Conservation (phyloP, 805 yeast species). For the Spathaspora arborariae region DNA sequence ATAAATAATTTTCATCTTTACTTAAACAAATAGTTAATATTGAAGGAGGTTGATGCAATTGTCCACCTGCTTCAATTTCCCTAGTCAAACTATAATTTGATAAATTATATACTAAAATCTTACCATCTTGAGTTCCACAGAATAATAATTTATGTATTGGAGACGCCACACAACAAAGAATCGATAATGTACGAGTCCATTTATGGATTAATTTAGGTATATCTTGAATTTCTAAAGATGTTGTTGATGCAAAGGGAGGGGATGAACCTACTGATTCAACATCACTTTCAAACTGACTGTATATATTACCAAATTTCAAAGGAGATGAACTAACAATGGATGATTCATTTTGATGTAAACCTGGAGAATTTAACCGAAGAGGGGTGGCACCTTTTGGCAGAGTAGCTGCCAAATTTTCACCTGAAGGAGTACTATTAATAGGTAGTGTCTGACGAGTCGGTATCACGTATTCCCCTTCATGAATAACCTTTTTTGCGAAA, state of each 20-base stretch:
- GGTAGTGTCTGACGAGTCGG: slow-evolving; percentile 25
- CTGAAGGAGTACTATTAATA: slow-evolving; percentile 19
- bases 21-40: slow-evolving; percentile 65
- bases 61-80: slow-evolving; percentile 31
- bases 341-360: background rate
- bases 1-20: slow-evolving; percentile 52
- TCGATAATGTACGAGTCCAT: slow-evolving; percentile 74
- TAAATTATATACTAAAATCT: slow-evolving; percentile 67
- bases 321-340: background rate
- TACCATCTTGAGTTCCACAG: slow-evolving; percentile 90
- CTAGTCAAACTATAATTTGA: slow-evolving; percentile 48
- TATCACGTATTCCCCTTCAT: slow-evolving; percentile 31
- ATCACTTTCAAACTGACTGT: slow-evolving; percentile 5
- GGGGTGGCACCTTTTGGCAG: slow-evolving; percentile 16
- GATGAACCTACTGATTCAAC: slow-evolving; percentile 2
- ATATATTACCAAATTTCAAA: background rate
- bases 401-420: slow-evolving; percentile 10
- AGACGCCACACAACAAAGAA: slow-evolving; percentile 66
- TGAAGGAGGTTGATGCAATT: slow-evolving; percentile 64
- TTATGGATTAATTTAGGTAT: slow-evolving; percentile 51
- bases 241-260: slow-evolving; percentile 4
- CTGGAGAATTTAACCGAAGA: slow-evolving; percentile 20
- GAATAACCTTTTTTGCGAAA: slow-evolving; percentile 19
- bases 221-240: background rate
- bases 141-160: slow-evolving; percentile 57